phyloP scores from a whole-genome alignment of 139 green algal genomes.

The Volvox reticuliferus region DNA sequence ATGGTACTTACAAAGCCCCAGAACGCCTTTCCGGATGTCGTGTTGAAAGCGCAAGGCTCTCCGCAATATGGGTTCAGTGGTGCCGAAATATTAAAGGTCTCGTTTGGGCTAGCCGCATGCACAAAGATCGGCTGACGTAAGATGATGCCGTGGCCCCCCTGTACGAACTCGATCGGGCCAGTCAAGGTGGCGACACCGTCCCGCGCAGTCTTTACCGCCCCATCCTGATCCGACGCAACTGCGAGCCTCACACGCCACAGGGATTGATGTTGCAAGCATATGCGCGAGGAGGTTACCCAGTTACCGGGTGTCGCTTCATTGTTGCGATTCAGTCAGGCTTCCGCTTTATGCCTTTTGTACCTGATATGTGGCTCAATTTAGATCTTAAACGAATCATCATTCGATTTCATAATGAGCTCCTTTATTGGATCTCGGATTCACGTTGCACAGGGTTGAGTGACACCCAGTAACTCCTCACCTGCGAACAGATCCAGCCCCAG shows the following conservation, averaged over 20 bases:
- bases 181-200: neutral
- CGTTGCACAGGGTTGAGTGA: too few relatives aligned
- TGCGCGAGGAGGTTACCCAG: too few relatives aligned
- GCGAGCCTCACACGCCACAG: neutral
- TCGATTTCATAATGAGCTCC: too few relatives aligned
- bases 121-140: slow-evolving; percentile 31
- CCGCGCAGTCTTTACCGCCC: neutral
- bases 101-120: neutral
- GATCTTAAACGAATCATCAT: too few relatives aligned
- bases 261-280: too few relatives aligned
- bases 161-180: neutral
- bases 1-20: slow-evolving; percentile 43
- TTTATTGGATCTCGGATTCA: too few relatives aligned
- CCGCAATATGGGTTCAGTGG: neutral
- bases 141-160: neutral
- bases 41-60: slow-evolving; percentile 24
- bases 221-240: neutral
- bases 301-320: too few relatives aligned
- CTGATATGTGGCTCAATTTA: too few relatives aligned
- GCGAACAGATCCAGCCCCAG: neutral
- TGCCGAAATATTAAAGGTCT: neutral
- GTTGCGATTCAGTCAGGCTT: too few relatives aligned
- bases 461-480: neutral
- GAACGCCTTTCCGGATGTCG: neutral
- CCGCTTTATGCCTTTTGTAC: too few relatives aligned